A percentile compares a stretch with the other conserved stretches of the same genome.
Evolutionary conservation across 495 filamentous ascomycete species (phyloP).

Genomic region (Talaromyces proteolyticus): DNA sequence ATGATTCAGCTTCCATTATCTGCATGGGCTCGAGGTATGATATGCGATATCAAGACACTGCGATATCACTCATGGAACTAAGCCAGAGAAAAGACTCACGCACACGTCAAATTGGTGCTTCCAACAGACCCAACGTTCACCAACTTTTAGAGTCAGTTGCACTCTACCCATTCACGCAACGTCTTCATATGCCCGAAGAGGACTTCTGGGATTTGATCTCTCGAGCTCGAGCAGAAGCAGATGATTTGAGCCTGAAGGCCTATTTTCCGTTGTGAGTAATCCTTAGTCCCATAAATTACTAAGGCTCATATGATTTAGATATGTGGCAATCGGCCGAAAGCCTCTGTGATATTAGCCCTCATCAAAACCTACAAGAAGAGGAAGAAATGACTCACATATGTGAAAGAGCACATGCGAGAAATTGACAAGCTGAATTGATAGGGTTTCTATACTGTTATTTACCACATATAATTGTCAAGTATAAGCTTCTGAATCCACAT

Average conservation of each 20-base stretch:
- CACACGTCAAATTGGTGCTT: slow-evolving; percentile 54
- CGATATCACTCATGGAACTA: not conserved
- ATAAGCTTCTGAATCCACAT: too few relatives aligned
- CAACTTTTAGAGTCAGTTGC: slow-evolving; percentile 55
- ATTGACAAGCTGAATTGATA: too few relatives aligned
- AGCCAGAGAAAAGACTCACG: slow-evolving; percentile 44
- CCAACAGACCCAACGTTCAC: slow-evolving; percentile 56
- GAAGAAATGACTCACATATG: too few relatives aligned
- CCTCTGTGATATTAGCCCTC: slow-evolving; percentile 10
- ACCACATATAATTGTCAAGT: too few relatives aligned
- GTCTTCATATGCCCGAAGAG: slow-evolving; percentile 52
- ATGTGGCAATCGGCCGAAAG: slow-evolving; percentile 55
- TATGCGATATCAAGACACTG: not conserved
- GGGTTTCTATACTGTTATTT: too few relatives aligned
- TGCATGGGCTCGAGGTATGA: slow-evolving; percentile 66
- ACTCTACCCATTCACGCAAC: slow-evolving; percentile 55
- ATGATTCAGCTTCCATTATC: slow-evolving; percentile 72
- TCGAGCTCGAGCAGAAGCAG: slow-evolving; percentile 61
- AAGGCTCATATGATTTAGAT: slow-evolving; percentile 30
- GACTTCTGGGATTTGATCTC: slow-evolving; percentile 61
- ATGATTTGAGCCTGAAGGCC: slow-evolving; percentile 58
- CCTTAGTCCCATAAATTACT: not conserved
- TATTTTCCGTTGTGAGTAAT: slow-evolving; percentile 71
- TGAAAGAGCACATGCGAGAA: too few relatives aligned
- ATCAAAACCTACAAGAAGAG: not conserved